Evolutionary conservation across 1,284 basidiomycete species (phyloP).

Genomic region (Uromyces viciae-fabae): DNA sequence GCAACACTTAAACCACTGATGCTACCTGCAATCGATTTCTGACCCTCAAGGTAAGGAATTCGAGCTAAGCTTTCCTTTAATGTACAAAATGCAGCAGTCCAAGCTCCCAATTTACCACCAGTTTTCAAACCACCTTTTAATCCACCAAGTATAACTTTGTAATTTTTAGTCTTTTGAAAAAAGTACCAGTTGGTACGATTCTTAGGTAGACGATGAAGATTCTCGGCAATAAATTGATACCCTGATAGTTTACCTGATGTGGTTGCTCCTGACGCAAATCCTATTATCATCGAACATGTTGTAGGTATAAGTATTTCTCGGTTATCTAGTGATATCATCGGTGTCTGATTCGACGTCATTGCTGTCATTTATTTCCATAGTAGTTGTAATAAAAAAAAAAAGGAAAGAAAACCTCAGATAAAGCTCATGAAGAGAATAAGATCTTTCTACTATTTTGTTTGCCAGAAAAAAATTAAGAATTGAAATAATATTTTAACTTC

Average conservation of each 20-base stretch:
- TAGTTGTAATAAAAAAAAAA: too few relatives aligned
- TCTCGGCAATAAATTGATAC: constrained; percentile 33
- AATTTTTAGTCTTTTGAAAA: constrained; percentile 43
- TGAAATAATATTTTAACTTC: too few relatives aligned
- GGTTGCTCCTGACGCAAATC: constrained; percentile 26
- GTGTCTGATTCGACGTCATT: too few relatives aligned
- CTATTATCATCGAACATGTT: constrained; percentile 21
- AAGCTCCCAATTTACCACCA: constrained; percentile 3
- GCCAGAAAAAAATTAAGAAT: too few relatives aligned
- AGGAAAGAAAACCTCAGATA: too few relatives aligned
- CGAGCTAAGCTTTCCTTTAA: constrained; percentile 23
- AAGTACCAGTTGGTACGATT: constrained; percentile 18
- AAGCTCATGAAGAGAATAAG: too few relatives aligned
- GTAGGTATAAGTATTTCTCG: constrained; percentile 19
- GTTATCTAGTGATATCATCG: not conserved
- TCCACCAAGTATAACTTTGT: constrained; percentile 30
- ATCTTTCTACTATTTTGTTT: too few relatives aligned
- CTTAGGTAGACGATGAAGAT: constrained; percentile 35
- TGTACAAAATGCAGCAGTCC: constrained; percentile 23
- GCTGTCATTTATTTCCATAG: too few relatives aligned
- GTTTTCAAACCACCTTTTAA: constrained; percentile 36
- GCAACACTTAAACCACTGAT: constrained; percentile 26
- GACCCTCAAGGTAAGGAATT: not conserved
- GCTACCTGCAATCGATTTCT: constrained; percentile 2
- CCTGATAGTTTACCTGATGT: constrained; percentile 33